These are phyloP conservation scores for Tulasnella sp. DNA, from an alignment of 768 basidiomycete species.

Conservation along the genomic window DNA sequence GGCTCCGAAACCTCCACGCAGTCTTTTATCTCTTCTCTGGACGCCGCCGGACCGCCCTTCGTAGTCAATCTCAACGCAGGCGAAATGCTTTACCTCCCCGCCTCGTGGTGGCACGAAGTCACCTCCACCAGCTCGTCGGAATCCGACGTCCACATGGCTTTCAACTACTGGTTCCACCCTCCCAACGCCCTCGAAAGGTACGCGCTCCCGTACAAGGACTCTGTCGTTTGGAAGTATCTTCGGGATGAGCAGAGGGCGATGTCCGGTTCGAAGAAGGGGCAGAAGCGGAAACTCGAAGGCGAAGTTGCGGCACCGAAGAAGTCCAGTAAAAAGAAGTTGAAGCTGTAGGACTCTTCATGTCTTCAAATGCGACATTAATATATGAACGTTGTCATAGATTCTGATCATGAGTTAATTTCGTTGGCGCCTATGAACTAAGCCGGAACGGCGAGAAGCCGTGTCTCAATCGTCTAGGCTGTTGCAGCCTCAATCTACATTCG, in stretches of 20 bases:
- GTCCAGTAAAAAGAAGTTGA: background rate
- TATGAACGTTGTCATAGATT: too few relatives aligned
- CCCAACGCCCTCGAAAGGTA: background rate
- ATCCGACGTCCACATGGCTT: background rate
- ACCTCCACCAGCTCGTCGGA: background rate
- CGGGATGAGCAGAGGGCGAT: background rate
- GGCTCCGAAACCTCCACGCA: too few relatives aligned
- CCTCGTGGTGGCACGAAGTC: constrained; percentile 4
- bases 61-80: background rate
- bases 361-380: too few relatives aligned
- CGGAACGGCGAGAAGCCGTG: too few relatives aligned
- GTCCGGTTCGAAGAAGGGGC: background rate
- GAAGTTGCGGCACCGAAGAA: background rate
- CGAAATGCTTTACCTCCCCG: background rate
- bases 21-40: too few relatives aligned
- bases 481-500: too few relatives aligned
- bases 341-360: background rate
- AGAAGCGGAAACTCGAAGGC: background rate
- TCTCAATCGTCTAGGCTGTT: too few relatives aligned
- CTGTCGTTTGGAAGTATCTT: background rate
- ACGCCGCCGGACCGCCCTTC: background rate
- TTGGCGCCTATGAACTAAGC: too few relatives aligned
- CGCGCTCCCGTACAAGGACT: background rate
- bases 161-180: constrained; percentile 1
- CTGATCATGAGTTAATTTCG: too few relatives aligned